Evolutionary conservation across 73 alveolate species (phyloP).

Genomic region (Breviolum minutum): DNA sequence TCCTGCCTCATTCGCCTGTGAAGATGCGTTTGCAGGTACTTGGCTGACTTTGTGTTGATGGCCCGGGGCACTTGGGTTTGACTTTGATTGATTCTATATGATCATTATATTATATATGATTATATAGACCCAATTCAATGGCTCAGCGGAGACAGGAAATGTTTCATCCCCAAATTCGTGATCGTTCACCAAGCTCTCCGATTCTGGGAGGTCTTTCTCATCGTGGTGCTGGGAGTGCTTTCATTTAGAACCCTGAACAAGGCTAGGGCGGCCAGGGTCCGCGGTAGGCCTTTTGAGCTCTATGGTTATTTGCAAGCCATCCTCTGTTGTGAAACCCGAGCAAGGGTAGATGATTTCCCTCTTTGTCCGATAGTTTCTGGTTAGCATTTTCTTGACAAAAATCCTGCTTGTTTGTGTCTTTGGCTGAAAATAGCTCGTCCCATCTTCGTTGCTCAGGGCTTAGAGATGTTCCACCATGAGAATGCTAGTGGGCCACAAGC

Average conservation of each 20-base stretch:
- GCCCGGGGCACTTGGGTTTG: not conserved
- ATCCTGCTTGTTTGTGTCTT: no score
- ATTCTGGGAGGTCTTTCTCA: not conserved
- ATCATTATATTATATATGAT: no score
- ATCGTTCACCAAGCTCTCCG: no score
- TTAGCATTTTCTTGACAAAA: no score
- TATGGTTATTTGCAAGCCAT: not conserved
- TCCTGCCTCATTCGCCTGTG: not conserved
- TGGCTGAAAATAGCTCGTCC: no score
- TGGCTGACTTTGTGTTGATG: conserved; percentile 56
- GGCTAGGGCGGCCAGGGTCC: not conserved
- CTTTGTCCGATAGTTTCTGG: not conserved
- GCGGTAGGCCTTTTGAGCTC: not conserved
- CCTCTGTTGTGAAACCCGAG: not conserved
- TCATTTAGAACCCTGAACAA: conserved; percentile 48
- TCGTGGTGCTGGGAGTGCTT: conserved; percentile 4
- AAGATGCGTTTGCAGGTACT: not conserved
- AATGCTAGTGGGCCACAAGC: not conserved
- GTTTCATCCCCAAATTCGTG: no score
- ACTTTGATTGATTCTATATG: no score
- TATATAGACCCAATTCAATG: no score
- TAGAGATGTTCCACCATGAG: conserved; percentile 33
- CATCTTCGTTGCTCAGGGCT: not conserved
- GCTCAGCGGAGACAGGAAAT: no score
- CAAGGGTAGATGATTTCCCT: not conserved